Evolutionary conservation across 371 early-diverging fungal species (phyloP).

Genomic region (Mortierella sp.): DNA sequence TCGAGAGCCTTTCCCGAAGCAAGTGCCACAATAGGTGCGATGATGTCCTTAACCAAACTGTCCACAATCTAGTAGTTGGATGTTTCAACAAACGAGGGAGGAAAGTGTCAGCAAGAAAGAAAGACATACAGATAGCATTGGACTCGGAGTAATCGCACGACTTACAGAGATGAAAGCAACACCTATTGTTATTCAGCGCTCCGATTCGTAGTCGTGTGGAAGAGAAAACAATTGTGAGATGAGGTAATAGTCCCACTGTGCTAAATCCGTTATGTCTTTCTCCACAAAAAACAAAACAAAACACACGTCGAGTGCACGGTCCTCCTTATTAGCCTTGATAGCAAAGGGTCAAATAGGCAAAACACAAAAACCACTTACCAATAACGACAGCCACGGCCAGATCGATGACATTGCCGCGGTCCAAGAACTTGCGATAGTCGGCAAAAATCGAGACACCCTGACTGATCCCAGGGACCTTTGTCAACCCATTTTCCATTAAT

Average conservation of each 20-base stretch:
- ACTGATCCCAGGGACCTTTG: constrained; percentile 43
- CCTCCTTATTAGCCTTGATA: background rate
- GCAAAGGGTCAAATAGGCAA: background rate
- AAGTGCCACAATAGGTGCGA: constrained; percentile 47
- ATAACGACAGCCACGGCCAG: constrained; percentile 67
- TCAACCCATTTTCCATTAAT: constrained; percentile 37
- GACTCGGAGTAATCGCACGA: background rate
- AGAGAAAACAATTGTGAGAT: background rate
- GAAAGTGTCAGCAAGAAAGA: no score
- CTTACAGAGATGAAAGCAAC: constrained; percentile 63
- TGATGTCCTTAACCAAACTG: constrained; percentile 56
- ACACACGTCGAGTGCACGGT: background rate
- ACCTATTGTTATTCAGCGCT: constrained; percentile 14
- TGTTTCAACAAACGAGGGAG: no score
- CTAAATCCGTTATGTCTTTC: background rate
- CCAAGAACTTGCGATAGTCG: constrained; percentile 60
- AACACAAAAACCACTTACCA: constrained; percentile 51
- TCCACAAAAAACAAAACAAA: background rate
- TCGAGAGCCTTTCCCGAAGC: constrained; percentile 46
- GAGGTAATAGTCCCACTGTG: background rate
- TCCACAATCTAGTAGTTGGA: constrained; percentile 34
- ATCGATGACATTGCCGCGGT: constrained; percentile 64
- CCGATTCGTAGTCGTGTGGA: background rate
- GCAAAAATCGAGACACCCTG: constrained; percentile 48
- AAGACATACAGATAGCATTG: background rate